phyloP scores from a whole-genome alignment of 768 basidiomycete genomes.

The Hypsizygus marmoreus region DNA sequence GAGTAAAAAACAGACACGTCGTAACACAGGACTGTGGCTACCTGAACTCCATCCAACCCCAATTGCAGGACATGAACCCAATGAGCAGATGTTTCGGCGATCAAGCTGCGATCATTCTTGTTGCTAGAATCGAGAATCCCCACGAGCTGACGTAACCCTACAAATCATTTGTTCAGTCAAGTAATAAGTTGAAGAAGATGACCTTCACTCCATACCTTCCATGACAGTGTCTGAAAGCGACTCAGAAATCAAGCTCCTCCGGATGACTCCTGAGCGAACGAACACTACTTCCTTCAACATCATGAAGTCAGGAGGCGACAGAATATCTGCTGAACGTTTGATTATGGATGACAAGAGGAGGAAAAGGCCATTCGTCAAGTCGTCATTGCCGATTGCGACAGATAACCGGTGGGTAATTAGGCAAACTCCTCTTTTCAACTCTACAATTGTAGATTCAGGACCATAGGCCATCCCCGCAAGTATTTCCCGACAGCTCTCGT shows the following conservation, averaged over 20 bases:
- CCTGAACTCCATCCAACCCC: conserved; percentile 1
- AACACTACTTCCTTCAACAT: conserved; percentile 45
- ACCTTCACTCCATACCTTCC: conserved; percentile 31
- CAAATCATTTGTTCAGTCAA: too few species aligned
- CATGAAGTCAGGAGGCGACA: conserved; percentile 32
- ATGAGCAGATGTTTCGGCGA: conserved; percentile 40
- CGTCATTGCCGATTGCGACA: conserved; percentile 18
- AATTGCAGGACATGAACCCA: conserved; percentile 36
- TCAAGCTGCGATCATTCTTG: conserved; percentile 37
- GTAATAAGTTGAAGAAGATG: conserved; percentile 1
- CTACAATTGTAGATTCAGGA: conserved; percentile 21
- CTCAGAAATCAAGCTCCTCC: conserved; percentile 32
- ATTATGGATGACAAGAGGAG: conserved; percentile 41
- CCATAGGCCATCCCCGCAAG: conserved; percentile 37
- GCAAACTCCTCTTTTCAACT: conserved; percentile 37
- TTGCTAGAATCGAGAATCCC: conserved; percentile 37
- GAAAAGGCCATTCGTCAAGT: conserved; percentile 33
- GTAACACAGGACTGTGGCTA: not conserved
- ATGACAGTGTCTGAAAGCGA: conserved; percentile 24
- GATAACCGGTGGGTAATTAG: conserved; percentile 39
- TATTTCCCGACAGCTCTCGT: conserved; percentile 29
- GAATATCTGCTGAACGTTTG: conserved; percentile 19
- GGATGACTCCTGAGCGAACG: conserved; percentile 31
- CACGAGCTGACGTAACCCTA: conserved; percentile 48
- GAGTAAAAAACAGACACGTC: not conserved